Base-by-base conservation (phyloP, 2,329 filamentous ascomycete species). In the Pyrenophora graminea region DNA sequence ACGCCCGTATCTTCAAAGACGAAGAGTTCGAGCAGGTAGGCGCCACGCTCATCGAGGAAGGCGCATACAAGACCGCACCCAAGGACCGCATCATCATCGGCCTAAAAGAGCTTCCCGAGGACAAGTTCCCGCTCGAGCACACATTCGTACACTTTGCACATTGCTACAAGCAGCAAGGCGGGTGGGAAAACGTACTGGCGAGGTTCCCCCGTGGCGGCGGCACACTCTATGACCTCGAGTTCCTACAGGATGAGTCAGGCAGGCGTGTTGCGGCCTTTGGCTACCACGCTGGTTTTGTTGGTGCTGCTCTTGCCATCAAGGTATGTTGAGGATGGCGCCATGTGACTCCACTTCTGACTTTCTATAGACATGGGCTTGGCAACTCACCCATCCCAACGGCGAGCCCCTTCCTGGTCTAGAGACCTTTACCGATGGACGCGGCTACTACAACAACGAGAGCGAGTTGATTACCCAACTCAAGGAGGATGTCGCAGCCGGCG, bases 201-300 rank as follows among this genome's bases (percentile, higher is more conserved):
- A 83, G 92, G 48, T 97, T 91, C 73, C 82, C 88, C 23, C 82
- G 85, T 19, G 91, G 90, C 51, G 85, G 85, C 47, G 90, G 90
- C 61, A 87, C 84, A 0, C 83, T 97, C 12, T 84, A 91, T 52
- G 92, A 97, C 67, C 82, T 97, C 32, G 92, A 96, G 71, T 97
- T 96, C 72, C 80, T 97, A 32, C 83, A 84, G 33, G 88, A 95
- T 61, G 83, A 86, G 58, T 80, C 77, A 25, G 89, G 89, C 32
- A 80, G 88, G 39, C 79, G 89, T 55, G 86, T 92, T 1, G 86
- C 87, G 7, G 85, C 86, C 1, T 90, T 91, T 64, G 83, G 87
- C 50, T 80, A 80, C 67, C 73, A 75, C 58, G 73, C 73, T 17
- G 73, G 74, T n/a, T 76, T 75, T 39, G 72, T 67, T 13, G 80